Conservation (phyloP, 1,284 basidiomycete species). For the Tylopilus orsonianus region DNA sequence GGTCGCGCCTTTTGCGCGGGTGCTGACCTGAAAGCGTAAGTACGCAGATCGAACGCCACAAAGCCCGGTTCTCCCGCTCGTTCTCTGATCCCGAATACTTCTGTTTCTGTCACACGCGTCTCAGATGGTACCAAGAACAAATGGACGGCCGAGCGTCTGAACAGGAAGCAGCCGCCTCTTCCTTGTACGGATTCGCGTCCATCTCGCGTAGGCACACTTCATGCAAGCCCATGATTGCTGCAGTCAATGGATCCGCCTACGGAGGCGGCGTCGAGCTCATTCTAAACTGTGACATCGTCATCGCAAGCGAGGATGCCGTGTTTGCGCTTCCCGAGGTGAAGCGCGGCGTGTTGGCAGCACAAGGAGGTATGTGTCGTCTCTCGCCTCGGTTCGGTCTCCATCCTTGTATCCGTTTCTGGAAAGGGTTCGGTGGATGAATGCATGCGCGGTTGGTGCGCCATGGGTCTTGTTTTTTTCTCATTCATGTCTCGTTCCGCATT, state of each 20-base stretch:
- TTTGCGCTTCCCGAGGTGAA: slow-evolving; percentile 83
- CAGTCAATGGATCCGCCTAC: slow-evolving; percentile 77
- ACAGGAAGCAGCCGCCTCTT: slow-evolving; percentile 40
- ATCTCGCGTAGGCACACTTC: slow-evolving; percentile 65
- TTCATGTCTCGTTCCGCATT: slow-evolving; percentile 5
- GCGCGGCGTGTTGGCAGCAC: slow-evolving; percentile 73
- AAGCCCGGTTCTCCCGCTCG: not conserved
- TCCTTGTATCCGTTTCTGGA: not conserved
- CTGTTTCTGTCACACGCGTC: not conserved
- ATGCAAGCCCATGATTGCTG: slow-evolving; percentile 80
- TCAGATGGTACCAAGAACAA: slow-evolving; percentile 28
- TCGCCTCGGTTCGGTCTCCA: not conserved
- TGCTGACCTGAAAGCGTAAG: slow-evolving; percentile 73
- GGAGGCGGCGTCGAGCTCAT: slow-evolving; percentile 82
- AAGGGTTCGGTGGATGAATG: too few relatives aligned
- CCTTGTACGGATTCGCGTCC: slow-evolving; percentile 71
- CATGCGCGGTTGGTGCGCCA: not conserved
- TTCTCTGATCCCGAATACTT: not conserved
- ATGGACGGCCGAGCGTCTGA: slow-evolving; percentile 34
- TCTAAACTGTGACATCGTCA: slow-evolving; percentile 80
- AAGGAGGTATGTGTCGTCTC: slow-evolving; percentile 59
- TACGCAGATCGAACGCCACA: slow-evolving; percentile 13
- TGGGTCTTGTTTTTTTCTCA: not conserved
- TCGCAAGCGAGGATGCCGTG: slow-evolving; percentile 69
- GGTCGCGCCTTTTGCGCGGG: slow-evolving; percentile 82